These are phyloP conservation scores for Cystofilobasidium capitatum DNA, from an alignment of 768 basidiomycete genomes.

Conservation along the genomic window DNA sequence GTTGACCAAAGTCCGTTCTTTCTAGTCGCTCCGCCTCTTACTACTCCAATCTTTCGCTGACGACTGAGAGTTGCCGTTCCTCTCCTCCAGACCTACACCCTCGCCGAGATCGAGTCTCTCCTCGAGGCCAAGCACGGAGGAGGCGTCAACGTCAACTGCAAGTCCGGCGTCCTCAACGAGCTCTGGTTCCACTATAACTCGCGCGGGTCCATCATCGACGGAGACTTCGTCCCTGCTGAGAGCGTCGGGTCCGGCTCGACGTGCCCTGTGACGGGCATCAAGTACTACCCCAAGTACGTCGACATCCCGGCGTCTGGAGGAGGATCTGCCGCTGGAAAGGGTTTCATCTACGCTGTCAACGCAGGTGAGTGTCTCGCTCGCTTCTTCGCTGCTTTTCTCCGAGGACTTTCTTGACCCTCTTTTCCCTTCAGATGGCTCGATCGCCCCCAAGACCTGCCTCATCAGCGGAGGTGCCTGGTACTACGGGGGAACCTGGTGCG, in stretches of 20 bases:
- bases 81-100: constrained; percentile 52
- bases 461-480: constrained; percentile 9
- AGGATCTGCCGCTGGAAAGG: constrained; percentile 2
- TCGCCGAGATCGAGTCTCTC: constrained; percentile 35
- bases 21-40: too few species aligned
- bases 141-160: constrained; percentile 27
- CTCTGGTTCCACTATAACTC: constrained; percentile 26
- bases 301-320: not conserved
- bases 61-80: too few species aligned
- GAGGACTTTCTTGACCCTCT: not conserved
- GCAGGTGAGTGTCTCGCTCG: not conserved
- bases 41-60: too few species aligned
- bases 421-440: not conserved
- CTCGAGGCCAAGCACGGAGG: constrained; percentile 21
- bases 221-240: constrained; percentile 21
- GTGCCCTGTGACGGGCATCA: constrained; percentile 26
- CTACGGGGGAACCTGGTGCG: not conserved
- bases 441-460: constrained; percentile 13
- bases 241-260: constrained; percentile 20
- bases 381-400: not conserved
- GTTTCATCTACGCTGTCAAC: constrained; percentile 20
- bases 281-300: constrained; percentile 23
- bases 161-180: constrained; percentile 18
- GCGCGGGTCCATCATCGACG: constrained; percentile 26
- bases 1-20: too few species aligned